phyloP scores from a whole-genome alignment of 495 filamentous ascomycete species.

The Aspergillus sparsus region DNA sequence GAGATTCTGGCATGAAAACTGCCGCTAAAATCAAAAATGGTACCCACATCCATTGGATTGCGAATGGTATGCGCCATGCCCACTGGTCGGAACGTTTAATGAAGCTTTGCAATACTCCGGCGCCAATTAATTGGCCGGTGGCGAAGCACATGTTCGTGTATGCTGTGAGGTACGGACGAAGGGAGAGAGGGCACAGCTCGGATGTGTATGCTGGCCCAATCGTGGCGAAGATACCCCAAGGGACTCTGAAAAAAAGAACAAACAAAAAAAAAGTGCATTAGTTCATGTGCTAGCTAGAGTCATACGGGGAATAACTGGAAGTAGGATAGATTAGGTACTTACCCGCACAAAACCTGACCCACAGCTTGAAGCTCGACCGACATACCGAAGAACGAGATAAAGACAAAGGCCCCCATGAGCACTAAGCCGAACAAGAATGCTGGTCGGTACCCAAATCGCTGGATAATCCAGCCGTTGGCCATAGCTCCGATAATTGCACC shows the following conservation, averaged over 20 bases:
- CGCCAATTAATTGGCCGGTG: constrained; percentile 54
- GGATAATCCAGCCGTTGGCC: constrained; percentile 47
- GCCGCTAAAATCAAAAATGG: constrained; percentile 42
- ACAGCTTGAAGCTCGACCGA: constrained; percentile 57
- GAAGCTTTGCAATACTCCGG: constrained; percentile 49
- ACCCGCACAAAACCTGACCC: constrained; percentile 66
- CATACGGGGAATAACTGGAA: no score
- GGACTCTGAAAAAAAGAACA: constrained; percentile 21
- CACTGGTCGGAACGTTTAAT: constrained; percentile 40
- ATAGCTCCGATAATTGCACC: constrained; percentile 35
- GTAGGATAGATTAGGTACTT: constrained; percentile 24
- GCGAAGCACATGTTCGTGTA: constrained; percentile 52
- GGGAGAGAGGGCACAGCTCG: constrained; percentile 49
- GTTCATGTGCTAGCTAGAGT: no score
- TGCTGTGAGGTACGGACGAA: constrained; percentile 47
- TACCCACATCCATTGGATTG: constrained; percentile 41
- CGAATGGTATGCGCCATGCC: constrained; percentile 59
- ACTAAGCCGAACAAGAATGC: constrained; percentile 60
- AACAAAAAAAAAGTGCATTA: neutral
- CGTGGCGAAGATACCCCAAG: constrained; percentile 51
- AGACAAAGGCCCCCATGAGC: constrained; percentile 57
- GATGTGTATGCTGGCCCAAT: constrained; percentile 55
- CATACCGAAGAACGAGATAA: constrained; percentile 67
- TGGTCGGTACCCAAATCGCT: constrained; percentile 49
- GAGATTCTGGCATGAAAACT: constrained; percentile 48